These are phyloP conservation scores for Clarireedia sp. DNA, from an alignment of 2,329 filamentous ascomycete species.

Conservation along the genomic window DNA sequence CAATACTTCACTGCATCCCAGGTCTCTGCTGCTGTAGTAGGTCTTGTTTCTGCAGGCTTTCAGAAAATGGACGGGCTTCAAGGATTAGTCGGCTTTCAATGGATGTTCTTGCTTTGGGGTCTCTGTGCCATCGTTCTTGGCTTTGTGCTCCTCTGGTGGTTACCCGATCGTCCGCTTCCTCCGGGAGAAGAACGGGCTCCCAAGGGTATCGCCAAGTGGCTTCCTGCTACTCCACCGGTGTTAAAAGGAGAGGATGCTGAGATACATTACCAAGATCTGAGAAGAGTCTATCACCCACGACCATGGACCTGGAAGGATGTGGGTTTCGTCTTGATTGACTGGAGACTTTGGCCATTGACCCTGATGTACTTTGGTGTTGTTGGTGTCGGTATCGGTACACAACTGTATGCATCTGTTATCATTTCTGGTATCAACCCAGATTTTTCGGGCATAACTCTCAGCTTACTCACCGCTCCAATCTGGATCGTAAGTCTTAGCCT, in stretches of 20 bases:
- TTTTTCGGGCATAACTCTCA: conserved; percentile 67
- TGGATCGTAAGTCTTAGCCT: conserved; percentile 61
- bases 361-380: conserved; percentile 96
- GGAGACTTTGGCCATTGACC: conserved; percentile 78
- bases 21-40: conserved; percentile 81
- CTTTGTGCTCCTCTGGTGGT: conserved; percentile 74
- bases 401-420: conserved; percentile 81
- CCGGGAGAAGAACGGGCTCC: conserved; percentile 49
- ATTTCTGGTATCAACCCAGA: conserved; percentile 69
- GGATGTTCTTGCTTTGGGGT: conserved; percentile 90
- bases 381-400: conserved; percentile 82
- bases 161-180: conserved; percentile 71
- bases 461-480: conserved; percentile 80
- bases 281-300: conserved; percentile 67
- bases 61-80: conserved; percentile 78
- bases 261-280: conserved; percentile 77
- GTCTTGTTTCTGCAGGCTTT: conserved; percentile 83
- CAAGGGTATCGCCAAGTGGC: conserved; percentile 50
- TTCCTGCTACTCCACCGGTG: conserved; percentile 63
- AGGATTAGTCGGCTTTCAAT: conserved; percentile 74
- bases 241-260: conserved; percentile 69
- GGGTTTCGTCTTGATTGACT: conserved; percentile 64
- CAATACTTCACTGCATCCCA: conserved; percentile 86
- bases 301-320: conserved; percentile 70
- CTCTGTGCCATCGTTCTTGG: conserved; percentile 66